phyloP scores from a whole-genome alignment of 352 stramenopile genomes.

The Peronospora destructor region DNA sequence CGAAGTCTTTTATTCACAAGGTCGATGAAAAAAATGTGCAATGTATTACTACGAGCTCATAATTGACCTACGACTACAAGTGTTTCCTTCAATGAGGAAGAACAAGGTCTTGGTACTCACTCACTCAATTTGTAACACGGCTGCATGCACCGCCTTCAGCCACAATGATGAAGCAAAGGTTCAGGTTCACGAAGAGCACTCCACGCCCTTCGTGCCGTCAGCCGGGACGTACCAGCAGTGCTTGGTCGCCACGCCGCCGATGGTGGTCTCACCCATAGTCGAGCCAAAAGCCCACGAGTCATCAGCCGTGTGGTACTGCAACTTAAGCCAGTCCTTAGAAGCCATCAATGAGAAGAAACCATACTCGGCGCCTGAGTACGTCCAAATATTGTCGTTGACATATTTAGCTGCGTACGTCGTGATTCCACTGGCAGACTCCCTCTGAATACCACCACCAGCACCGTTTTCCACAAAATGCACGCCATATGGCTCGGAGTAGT shows the following conservation, averaged over 20 bases:
- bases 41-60: no score
- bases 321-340: constrained; percentile 53
- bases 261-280: constrained; percentile 32
- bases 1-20: no score
- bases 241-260: constrained; percentile 50
- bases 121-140: constrained; percentile 10
- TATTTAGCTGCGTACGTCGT: constrained; percentile 47
- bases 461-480: constrained; percentile 78
- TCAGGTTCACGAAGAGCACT: constrained; percentile 23
- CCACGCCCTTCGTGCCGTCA: constrained; percentile 30
- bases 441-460: constrained; percentile 68
- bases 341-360: constrained; percentile 61
- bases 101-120: constrained; percentile 20
- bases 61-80: constrained; percentile 23
- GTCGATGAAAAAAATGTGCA: no score
- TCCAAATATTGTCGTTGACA: constrained; percentile 51
- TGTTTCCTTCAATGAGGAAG: constrained; percentile 12
- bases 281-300: constrained; percentile 46
- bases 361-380: constrained; percentile 56
- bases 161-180: constrained; percentile 2
- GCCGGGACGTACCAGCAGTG: constrained; percentile 72
- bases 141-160: constrained; percentile 3
- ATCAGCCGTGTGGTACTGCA: constrained; percentile 68
- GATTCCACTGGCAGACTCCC: constrained; percentile 62
- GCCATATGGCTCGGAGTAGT: constrained; percentile 45